These are phyloP conservation scores for Xerocomellus dryophilus DNA, from an alignment of 768 basidiomycete genomes.

Conservation along the genomic window DNA sequence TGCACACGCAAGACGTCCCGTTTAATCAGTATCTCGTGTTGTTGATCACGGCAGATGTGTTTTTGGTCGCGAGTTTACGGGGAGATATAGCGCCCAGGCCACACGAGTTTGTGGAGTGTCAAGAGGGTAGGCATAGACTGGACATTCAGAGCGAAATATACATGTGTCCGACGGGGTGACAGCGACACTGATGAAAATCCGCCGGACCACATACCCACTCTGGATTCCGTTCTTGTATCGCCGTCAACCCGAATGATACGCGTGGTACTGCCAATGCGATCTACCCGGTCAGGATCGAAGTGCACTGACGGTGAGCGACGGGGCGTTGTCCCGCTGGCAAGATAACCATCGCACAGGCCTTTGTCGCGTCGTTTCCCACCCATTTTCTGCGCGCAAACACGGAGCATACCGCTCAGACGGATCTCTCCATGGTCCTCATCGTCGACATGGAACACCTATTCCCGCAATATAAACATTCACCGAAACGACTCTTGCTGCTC, in stretches of 20 bases:
- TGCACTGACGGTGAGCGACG: conserved; percentile 13
- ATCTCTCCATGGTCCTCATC: too few species aligned
- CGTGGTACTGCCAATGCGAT: background rate
- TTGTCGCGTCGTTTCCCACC: too few species aligned
- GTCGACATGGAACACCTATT: too few species aligned
- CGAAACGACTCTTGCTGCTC: too few species aligned
- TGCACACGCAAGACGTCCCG: conserved; percentile 41
- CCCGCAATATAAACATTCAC: too few species aligned
- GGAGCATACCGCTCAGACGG: too few species aligned
- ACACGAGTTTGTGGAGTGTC: conserved; percentile 85
- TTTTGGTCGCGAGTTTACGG: conserved; percentile 71
- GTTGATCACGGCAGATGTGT: conserved; percentile 79
- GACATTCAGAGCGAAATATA: conserved; percentile 28
- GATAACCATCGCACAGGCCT: too few species aligned
- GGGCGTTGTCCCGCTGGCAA: too few species aligned
- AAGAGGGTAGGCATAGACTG: conserved; percentile 60
- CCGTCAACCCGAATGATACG: conserved; percentile 72
- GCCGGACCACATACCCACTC: conserved; percentile 84
- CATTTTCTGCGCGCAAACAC: too few species aligned
- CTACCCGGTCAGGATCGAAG: too few species aligned
- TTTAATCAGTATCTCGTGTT: conserved; percentile 85
- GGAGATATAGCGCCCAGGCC: conserved; percentile 39
- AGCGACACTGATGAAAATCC: too few species aligned
- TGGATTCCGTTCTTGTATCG: conserved; percentile 82
- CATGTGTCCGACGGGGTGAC: too few species aligned